Evolutionary conservation across 2,329 filamentous ascomycete genomes (phyloP).

Genomic region (Fulvia fulva): DNA sequence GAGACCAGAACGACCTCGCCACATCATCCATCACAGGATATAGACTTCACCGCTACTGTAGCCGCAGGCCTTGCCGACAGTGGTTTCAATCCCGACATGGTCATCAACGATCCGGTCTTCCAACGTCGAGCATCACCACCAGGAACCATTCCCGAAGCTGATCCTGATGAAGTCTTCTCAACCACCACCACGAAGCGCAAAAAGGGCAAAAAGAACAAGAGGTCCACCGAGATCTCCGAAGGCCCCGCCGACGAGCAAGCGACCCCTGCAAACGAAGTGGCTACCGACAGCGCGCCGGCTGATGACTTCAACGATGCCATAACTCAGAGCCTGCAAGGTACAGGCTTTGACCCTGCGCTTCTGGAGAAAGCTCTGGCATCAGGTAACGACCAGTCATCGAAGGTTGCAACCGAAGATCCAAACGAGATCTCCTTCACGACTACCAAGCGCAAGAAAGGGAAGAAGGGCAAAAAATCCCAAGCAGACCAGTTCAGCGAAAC

Average conservation of each 20-base stretch:
- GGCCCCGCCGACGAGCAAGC: not conserved
- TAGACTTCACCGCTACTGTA: constrained; percentile 47
- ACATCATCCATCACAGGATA: constrained; percentile 29
- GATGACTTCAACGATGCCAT: constrained; percentile 36
- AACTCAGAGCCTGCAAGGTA: constrained; percentile 33
- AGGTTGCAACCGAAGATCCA: constrained; percentile 22
- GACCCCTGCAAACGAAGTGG: not conserved
- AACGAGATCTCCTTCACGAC: constrained; percentile 34
- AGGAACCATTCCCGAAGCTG: constrained; percentile 29
- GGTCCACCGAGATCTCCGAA: constrained; percentile 1
- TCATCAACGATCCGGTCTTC: constrained; percentile 41
- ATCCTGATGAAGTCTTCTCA: constrained; percentile 29
- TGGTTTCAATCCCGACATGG: constrained; percentile 45
- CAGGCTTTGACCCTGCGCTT: constrained; percentile 34
- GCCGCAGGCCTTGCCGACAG: constrained; percentile 45
- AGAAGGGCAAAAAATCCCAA: constrained; percentile 42
- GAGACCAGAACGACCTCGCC: not conserved
- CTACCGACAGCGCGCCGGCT: constrained; percentile 5
- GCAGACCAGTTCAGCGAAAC: constrained; percentile 2
- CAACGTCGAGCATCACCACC: constrained; percentile 35
- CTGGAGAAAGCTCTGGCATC: constrained; percentile 35
- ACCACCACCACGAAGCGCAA: constrained; percentile 30
- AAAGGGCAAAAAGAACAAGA: constrained; percentile 34
- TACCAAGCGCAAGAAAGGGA: constrained; percentile 43
- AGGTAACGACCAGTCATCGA: constrained; percentile 27